Conservation (phyloP, 139 green algal species). For the Bryopsis sp. region DNA sequence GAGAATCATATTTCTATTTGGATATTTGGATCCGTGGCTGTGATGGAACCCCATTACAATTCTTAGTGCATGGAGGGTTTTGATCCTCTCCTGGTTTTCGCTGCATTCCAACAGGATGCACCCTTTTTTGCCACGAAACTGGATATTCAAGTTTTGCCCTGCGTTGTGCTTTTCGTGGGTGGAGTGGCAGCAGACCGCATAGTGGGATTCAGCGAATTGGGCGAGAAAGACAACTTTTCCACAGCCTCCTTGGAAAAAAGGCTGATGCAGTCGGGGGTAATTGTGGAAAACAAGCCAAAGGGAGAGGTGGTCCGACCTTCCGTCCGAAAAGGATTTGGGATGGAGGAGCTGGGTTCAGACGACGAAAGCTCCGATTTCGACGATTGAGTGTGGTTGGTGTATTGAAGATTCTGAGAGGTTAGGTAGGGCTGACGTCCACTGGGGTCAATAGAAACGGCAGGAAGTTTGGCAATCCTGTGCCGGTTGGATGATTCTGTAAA, state of each 20-base stretch:
- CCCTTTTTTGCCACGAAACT: slow-evolving; percentile 95
- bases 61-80: no score
- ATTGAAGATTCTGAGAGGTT: no score
- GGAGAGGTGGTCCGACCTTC: slow-evolving; percentile 21
- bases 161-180: slow-evolving; percentile 66
- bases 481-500: no score
- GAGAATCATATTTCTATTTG: no score
- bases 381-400: slow-evolving; percentile 20
- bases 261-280: slow-evolving; percentile 28
- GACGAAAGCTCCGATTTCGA: slow-evolving; percentile 25
- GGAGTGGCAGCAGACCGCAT: slow-evolving; percentile 66
- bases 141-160: slow-evolving; percentile 78
- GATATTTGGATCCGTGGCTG: slow-evolving; percentile 2
- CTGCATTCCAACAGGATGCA: no score
- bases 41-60: no score
- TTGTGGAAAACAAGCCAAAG: slow-evolving; percentile 22
- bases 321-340: slow-evolving; percentile 1
- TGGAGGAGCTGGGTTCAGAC: slow-evolving; percentile 6
- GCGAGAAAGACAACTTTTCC: slow-evolving; percentile 68
- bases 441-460: no score
- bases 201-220: slow-evolving; percentile 83
- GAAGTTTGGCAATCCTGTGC: no score
- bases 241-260: slow-evolving; percentile 43
- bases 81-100: no score
- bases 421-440: no score